These are phyloP conservation scores for Alternaria ventricosa DNA, from an alignment of 2,329 filamentous ascomycete genomes.

Conservation along the genomic window DNA sequence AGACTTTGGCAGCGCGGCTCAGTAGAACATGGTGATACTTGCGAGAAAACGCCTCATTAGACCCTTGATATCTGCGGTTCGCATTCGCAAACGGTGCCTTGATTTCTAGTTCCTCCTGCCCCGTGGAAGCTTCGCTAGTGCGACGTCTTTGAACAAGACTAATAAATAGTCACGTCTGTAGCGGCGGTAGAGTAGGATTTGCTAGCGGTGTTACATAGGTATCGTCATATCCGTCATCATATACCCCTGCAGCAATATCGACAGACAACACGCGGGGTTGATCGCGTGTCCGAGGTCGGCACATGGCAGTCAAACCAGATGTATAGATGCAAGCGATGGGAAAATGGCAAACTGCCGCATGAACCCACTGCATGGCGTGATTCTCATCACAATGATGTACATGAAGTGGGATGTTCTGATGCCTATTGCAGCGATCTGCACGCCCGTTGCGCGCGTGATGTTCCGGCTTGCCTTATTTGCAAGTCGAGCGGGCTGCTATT, in stretches of 20 bases:
- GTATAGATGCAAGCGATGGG: neutral
- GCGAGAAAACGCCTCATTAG: neutral
- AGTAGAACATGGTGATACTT: slow-evolving; percentile 1
- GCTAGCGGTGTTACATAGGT: neutral
- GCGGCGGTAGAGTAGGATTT: neutral
- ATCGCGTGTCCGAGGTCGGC: neutral
- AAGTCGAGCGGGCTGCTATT: slow-evolving; percentile 28
- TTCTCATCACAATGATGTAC: slow-evolving; percentile 22
- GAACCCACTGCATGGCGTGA: slow-evolving; percentile 22
- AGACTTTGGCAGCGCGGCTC: slow-evolving; percentile 57
- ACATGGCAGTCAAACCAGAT: neutral
- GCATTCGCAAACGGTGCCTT: neutral
- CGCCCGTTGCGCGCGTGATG: slow-evolving; percentile 46
- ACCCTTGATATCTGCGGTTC: neutral
- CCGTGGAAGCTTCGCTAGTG: neutral
- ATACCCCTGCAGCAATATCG: neutral
- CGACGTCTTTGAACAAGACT: neutral
- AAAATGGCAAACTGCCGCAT: neutral
- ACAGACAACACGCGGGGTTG: slow-evolving; percentile 9
- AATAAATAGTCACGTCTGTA: neutral
- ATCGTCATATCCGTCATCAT: slow-evolving; percentile 1
- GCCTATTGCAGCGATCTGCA: slow-evolving; percentile 39
- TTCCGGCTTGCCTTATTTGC: slow-evolving; percentile 33
- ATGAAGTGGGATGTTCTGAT: slow-evolving; percentile 14
- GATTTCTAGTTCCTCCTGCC: neutral